These are phyloP conservation scores for Fomitiporia mediterranea DNA, from an alignment of 1,284 basidiomycete genomes.

Conservation along the genomic window DNA sequence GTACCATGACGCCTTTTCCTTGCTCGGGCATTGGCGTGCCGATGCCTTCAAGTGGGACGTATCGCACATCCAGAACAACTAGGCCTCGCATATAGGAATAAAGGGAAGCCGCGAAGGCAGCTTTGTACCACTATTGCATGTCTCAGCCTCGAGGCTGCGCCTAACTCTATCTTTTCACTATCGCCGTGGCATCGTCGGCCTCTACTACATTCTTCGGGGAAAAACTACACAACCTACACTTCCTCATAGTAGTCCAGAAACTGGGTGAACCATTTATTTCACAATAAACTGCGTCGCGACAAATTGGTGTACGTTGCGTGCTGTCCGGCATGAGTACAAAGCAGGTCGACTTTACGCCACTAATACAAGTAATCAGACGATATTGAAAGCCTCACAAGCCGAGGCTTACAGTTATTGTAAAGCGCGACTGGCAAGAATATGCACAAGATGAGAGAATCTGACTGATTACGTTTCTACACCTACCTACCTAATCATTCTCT, in stretches of 20 bases:
- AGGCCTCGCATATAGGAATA: conserved; percentile 45
- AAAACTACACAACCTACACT: too few species aligned
- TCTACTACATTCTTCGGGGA: conserved; percentile 52
- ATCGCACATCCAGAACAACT: conserved; percentile 67
- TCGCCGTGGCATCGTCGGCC: conserved; percentile 46
- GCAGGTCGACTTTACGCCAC: too few species aligned
- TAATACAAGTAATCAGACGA: too few species aligned
- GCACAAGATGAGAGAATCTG: conserved; percentile 33
- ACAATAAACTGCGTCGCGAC: too few species aligned
- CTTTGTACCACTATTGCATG: conserved; percentile 29
- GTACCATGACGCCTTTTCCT: conserved; percentile 70
- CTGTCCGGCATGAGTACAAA: conserved; percentile 30
- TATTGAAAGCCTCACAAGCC: conserved; percentile 30
- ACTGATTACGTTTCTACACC: conserved; percentile 12
- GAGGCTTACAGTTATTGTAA: conserved; percentile 29
- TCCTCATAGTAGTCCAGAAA: too few species aligned
- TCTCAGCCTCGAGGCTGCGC: conserved; percentile 41
- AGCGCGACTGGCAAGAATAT: conserved; percentile 34
- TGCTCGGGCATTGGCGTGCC: conserved; percentile 46
- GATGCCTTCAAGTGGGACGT: conserved; percentile 54
- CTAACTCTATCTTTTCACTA: conserved; percentile 43
- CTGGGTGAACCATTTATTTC: too few species aligned
- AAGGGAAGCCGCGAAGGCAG: background rate
- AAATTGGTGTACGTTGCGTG: conserved; percentile 31
- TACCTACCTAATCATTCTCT: too few species aligned